These are phyloP conservation scores for Capronia epimyces DNA, from an alignment of 2,329 filamentous ascomycete genomes.

Conservation along the genomic window DNA sequence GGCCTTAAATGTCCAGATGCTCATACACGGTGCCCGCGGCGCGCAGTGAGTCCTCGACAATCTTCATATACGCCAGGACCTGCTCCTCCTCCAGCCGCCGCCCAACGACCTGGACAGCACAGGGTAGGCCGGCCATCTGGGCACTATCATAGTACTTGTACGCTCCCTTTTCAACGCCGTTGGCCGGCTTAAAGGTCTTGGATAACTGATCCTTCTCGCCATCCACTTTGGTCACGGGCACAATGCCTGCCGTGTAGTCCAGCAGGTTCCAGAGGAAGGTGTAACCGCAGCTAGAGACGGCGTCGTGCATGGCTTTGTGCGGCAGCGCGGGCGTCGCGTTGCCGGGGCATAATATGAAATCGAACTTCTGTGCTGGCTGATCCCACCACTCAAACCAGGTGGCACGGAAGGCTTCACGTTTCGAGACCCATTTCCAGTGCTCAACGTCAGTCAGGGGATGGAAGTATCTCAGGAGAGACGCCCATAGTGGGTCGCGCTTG, in stretches of 20 bases:
- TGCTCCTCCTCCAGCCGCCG: slow-evolving; percentile 80
- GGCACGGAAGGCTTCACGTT: slow-evolving; percentile 70
- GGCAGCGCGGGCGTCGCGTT: slow-evolving; percentile 88
- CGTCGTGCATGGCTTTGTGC: slow-evolving; percentile 78
- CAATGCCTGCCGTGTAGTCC: slow-evolving; percentile 75
- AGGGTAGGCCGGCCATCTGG: slow-evolving; percentile 81
- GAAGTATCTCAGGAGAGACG: slow-evolving; percentile 68
- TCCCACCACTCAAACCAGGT: slow-evolving; percentile 86
- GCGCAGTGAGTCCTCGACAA: slow-evolving; percentile 68
- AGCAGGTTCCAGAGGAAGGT: slow-evolving; percentile 92
- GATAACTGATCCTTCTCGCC: slow-evolving; percentile 60
- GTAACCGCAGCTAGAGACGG: slow-evolving; percentile 81
- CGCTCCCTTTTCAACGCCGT: slow-evolving; percentile 73
- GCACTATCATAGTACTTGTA: slow-evolving; percentile 79
- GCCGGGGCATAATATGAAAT: slow-evolving; percentile 75
- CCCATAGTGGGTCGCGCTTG: slow-evolving; percentile 69
- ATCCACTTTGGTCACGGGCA: slow-evolving; percentile 84
- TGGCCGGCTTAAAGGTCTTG: slow-evolving; percentile 48
- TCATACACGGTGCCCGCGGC: slow-evolving; percentile 47
- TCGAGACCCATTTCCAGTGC: slow-evolving; percentile 74
- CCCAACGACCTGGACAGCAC: slow-evolving; percentile 79
- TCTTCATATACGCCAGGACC: slow-evolving; percentile 73
- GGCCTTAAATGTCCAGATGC: slow-evolving; percentile 43
- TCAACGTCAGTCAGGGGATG: slow-evolving; percentile 67
- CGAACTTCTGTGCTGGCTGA: slow-evolving; percentile 59